Conservation (phyloP, 768 basidiomycete genomes). For the Suillus discolor region DNA sequence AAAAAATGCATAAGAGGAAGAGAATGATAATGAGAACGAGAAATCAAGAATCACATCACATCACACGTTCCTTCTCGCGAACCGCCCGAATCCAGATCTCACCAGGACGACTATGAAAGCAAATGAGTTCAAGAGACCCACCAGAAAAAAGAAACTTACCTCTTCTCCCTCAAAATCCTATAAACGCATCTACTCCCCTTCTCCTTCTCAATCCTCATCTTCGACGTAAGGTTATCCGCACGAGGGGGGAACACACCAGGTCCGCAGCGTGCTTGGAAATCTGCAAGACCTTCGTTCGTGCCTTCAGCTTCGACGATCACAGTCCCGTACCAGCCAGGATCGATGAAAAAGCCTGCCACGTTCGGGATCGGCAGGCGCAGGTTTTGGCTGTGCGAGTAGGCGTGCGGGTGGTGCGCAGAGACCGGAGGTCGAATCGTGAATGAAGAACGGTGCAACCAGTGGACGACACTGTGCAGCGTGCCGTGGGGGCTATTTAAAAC, state of each 20-base stretch:
- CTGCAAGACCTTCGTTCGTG: constrained; percentile 81
- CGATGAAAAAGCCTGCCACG: constrained; percentile 57
- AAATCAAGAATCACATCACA: constrained; percentile 31
- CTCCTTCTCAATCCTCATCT: constrained; percentile 39
- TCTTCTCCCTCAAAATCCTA: constrained; percentile 76
- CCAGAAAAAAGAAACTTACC: constrained; percentile 42
- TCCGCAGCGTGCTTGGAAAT: constrained; percentile 75
- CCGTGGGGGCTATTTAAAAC: constrained; percentile 68
- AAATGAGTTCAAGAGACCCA: constrained; percentile 2
- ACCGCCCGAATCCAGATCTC: constrained; percentile 75
- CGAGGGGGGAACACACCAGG: constrained; percentile 67
- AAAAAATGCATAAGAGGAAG: constrained; percentile 2
- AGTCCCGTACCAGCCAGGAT: constrained; percentile 82
- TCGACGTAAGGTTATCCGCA: constrained; percentile 38
- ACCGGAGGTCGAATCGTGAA: constrained; percentile 63
- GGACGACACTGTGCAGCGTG: constrained; percentile 75
- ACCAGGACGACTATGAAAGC: constrained; percentile 58
- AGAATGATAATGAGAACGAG: neutral
- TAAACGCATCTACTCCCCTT: constrained; percentile 59
- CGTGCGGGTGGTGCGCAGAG: constrained; percentile 32
- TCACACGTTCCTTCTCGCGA: constrained; percentile 62
- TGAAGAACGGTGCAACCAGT: constrained; percentile 82
- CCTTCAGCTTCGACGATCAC: constrained; percentile 86
- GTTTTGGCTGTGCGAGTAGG: constrained; percentile 28
- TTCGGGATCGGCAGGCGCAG: constrained; percentile 54